Evolutionary conservation across 2,329 filamentous ascomycete genomes (phyloP), one percentile per base, ranked within the genome.

Genomic region (Neoscytalidium dimidiatum): DNA sequence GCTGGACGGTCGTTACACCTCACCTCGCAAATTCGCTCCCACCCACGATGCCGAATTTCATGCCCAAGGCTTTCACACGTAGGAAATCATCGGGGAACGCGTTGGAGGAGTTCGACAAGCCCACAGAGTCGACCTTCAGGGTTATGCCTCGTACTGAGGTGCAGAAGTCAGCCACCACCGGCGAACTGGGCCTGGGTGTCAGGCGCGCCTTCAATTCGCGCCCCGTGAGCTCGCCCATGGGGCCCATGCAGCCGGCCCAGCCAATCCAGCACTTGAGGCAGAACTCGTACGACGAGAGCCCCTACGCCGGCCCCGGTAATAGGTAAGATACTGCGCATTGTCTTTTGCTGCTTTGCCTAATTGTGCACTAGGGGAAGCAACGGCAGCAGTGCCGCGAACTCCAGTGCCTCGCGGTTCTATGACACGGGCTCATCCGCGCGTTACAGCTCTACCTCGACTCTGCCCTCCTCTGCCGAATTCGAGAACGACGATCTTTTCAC

Each of bases 381-480:
- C 66, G 77, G 75, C n/a, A 78, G 76, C 70, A 78, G 72, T 69
- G 75, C 74, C 44, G 76, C 75, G 49, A 73, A 76, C 66, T 74
- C 71, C 65, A 60, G 19, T 46, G 41, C 56, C 41, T 72, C 73
- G 38, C 71, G 75, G 52, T 72, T 73, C 48, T 78, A 78, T 67
- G 72, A 74, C 64, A 73, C 73, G 33, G 48, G 61, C 28, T 66
- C 73, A 70, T 66, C 75, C 72, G 62, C 73, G 72, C 68, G 75
- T 6, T 46, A 61, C 49, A 66, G 75, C 58, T 78, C 75, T 3
- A 75, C 71, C 23, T 78, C 76, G 7, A 78, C 76, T 14, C 73
- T 78, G 41, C 76, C 75, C n/a, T 78, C 76, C n/a, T 77, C 76
- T 13, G 74, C 75, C 41, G 76, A 78, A 64, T 71, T 73, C 28